phyloP scores from a whole-genome alignment of 306 rosid species.

The Sicyos baderoa region DNA sequence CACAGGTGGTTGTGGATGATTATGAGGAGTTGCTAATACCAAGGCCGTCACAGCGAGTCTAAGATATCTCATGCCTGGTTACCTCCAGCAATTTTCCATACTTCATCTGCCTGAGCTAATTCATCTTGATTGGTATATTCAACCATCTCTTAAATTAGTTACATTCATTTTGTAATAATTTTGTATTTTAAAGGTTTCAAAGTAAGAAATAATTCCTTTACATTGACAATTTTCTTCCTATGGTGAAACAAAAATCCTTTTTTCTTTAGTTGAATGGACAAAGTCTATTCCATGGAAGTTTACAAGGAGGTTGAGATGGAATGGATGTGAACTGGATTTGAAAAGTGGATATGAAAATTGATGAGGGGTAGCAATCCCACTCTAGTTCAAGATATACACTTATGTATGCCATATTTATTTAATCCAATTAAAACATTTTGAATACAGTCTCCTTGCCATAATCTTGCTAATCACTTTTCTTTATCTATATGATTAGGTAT shows the following conservation, averaged over 20 bases:
- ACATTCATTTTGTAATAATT: conserved; percentile 8
- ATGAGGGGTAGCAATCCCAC: neutral
- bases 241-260: conserved; percentile 14
- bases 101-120: conserved; percentile 32
- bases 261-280: neutral
- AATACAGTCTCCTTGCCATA: neutral
- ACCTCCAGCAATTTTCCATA: conserved; percentile 39
- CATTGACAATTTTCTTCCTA: conserved; percentile 3
- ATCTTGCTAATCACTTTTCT: neutral
- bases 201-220: neutral
- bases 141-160: neutral
- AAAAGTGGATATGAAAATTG: neutral
- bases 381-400: neutral
- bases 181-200: conserved; percentile 11
- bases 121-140: neutral
- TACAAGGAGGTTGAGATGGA: neutral
- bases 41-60: conserved; percentile 48
- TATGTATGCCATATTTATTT: too few relatives aligned
- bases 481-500: neutral
- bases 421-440: neutral
- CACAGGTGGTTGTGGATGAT: conserved; percentile 72
- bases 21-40: conserved; percentile 62
- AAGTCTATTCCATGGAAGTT: neutral
- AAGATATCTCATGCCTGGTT: conserved; percentile 20
- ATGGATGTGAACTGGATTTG: neutral